Evolutionary conservation across 768 basidiomycete species (phyloP).

Genomic region (Stropharia rugosoannulata): DNA sequence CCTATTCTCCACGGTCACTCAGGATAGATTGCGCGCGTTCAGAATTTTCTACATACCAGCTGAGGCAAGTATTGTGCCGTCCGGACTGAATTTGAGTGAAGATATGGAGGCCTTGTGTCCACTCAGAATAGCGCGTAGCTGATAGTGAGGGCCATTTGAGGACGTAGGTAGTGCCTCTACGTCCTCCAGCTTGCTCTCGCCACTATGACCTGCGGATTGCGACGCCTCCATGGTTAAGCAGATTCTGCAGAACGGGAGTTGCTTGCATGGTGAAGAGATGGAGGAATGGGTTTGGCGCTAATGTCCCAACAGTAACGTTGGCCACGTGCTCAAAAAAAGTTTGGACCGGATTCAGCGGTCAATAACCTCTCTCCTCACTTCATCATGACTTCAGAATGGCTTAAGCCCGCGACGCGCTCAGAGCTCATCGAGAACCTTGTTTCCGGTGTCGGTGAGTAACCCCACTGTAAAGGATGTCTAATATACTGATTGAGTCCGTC

Average conservation of each 20-base stretch:
- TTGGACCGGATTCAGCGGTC: slow-evolving; percentile 9
- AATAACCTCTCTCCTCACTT: slow-evolving; percentile 9
- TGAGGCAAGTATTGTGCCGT: slow-evolving; percentile 81
- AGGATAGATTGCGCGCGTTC: slow-evolving; percentile 12
- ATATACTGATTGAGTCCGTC: background rate
- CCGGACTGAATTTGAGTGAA: slow-evolving; percentile 84
- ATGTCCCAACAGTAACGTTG: slow-evolving; percentile 6
- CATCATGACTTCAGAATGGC: slow-evolving; percentile 63
- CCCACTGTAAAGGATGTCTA: background rate
- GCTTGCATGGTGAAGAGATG: slow-evolving; percentile 6
- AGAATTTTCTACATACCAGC: slow-evolving; percentile 56
- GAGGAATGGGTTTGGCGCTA: background rate
- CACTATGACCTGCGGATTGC: background rate
- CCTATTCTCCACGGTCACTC: slow-evolving; percentile 52
- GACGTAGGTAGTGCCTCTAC: slow-evolving; percentile 3
- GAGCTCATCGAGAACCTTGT: slow-evolving; percentile 90
- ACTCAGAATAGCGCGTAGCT: slow-evolving; percentile 58
- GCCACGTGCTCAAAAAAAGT: slow-evolving; percentile 32
- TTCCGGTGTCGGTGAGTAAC: slow-evolving; percentile 77
- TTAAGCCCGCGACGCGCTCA: slow-evolving; percentile 73
- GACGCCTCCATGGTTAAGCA: background rate
- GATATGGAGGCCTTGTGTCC: slow-evolving; percentile 87
- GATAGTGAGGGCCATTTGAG: slow-evolving; percentile 47
- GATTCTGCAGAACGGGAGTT: background rate
- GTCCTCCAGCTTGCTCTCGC: background rate